Evolutionary conservation across 345 rosid species (phyloP), one percentile per base, ranked within the genome.

Genomic region (Cardamine resedifolia): DNA sequence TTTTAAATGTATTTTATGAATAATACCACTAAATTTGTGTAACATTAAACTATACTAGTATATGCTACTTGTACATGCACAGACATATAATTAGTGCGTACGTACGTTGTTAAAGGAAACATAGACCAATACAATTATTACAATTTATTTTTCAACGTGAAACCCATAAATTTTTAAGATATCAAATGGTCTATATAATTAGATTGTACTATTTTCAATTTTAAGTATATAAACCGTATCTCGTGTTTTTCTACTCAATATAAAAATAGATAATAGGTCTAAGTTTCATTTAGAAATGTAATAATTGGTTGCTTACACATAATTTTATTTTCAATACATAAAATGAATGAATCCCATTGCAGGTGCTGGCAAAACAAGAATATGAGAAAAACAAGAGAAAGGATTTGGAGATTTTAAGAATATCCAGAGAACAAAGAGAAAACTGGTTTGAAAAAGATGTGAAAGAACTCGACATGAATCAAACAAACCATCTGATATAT

Each of bases 371-470:
- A 12, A 66, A 73, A 53, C 50, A 85, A 38, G 88, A 86, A 48
- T 41, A 3, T 0, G 83, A 82, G 63, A 85, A 50, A 65, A 75
- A 60, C 48, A 66, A 66, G 1, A 82, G 82, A 0, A 75, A 77
- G 30, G 73, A 60, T 57, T 69, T 88, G 5, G 77, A 73, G 5
- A 3, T 4, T 15, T 21, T 80, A 33, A 71, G 34, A 58, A 72
- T 68, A 58, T 62, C 10, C 2, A 70, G 71, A 33, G 44, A 70
- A 33, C 33, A 20, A 19, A 1, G 5, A 20, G 75, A 64, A 43
- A 58, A 62, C 6, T 83, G 87, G 88, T 90, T 85, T 87, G 81
- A 83, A 38, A 68, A 79, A 1, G 89, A 91, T 7, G 38, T 77
- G 2, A 78, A 78, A 0, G 81, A 83, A 2, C 77, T 86, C 5